These are phyloP conservation scores for Dryadomyces quercus-mongolicae DNA, from an alignment of 2,329 filamentous ascomycete genomes.

Conservation along the genomic window DNA sequence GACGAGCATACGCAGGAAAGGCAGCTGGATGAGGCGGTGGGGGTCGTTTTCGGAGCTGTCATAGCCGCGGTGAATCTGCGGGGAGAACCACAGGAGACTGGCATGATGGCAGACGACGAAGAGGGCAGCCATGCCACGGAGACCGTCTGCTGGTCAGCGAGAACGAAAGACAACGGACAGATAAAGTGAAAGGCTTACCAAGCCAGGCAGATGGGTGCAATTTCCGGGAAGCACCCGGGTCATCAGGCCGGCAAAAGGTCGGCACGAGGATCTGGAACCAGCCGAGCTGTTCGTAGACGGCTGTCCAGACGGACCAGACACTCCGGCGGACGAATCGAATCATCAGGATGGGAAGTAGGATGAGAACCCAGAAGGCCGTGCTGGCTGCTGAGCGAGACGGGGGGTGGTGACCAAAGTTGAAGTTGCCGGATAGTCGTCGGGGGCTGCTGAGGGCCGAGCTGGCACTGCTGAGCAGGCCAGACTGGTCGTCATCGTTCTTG, in stretches of 20 bases:
- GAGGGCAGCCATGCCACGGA: constrained; percentile 42
- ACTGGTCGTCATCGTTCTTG: background rate
- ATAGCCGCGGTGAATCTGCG: constrained; percentile 18
- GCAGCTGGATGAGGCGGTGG: constrained; percentile 19
- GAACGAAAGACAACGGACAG: too few species aligned
- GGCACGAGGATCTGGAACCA: background rate
- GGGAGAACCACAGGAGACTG: constrained; percentile 19
- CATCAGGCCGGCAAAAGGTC: background rate
- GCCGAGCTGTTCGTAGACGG: constrained; percentile 1
- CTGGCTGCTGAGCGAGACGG: too few species aligned
- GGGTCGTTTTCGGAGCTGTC: constrained; percentile 7
- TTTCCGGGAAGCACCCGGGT: background rate
- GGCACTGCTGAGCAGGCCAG: background rate
- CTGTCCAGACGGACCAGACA: background rate
- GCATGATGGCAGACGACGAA: constrained; percentile 39
- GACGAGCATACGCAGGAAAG: constrained; percentile 23
- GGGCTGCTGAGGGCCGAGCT: background rate
- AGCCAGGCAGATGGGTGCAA: constrained; percentile 18
- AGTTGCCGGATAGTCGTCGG: background rate
- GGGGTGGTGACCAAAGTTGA: too few species aligned
- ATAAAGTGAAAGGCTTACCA: background rate
- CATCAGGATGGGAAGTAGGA: background rate
- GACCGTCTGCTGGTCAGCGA: constrained; percentile 26
- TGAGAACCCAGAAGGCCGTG: background rate
- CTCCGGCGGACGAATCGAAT: constrained; percentile 1